Conservation (phyloP, 1,139 yeast genomes). For the Kurtzmaniella quercitrusa region DNA sequence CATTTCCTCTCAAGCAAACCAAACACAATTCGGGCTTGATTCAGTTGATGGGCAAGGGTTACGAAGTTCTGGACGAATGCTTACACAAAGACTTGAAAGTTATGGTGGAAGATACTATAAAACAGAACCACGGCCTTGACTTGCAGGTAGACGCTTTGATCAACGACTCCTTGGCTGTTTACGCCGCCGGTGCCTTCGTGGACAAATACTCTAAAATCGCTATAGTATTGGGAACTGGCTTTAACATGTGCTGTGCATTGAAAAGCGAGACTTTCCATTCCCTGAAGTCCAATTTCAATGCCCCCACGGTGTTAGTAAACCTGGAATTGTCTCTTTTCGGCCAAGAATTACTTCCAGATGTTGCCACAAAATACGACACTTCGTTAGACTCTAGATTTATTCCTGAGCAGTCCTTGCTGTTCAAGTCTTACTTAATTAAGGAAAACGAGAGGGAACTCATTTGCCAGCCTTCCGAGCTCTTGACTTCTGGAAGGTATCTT, state of each 20-base stretch:
- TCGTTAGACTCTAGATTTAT: constrained; percentile 33
- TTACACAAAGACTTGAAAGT: constrained; percentile 37
- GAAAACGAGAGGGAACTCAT: constrained; percentile 28
- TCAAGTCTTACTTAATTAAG: constrained; percentile 29
- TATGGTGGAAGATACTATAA: constrained; percentile 31
- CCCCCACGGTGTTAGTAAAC: constrained; percentile 27
- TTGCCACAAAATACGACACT: constrained; percentile 35
- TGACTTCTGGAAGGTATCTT: constrained; percentile 54
- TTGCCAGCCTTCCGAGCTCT: constrained; percentile 52
- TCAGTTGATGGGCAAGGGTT: constrained; percentile 49
- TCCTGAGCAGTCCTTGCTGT: constrained; percentile 16
- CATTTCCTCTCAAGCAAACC: constrained; percentile 49
- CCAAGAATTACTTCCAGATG: constrained; percentile 21
- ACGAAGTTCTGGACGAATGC: constrained; percentile 36
- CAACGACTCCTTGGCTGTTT: constrained; percentile 46
- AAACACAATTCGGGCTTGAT: constrained; percentile 43
- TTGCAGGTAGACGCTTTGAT: constrained; percentile 33
- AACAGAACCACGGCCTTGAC: constrained; percentile 18
- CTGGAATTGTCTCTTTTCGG: constrained; percentile 43
- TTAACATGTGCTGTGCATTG: constrained; percentile 40
- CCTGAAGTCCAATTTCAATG: constrained; percentile 20
- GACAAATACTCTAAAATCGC: constrained; percentile 37
- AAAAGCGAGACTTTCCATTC: constrained; percentile 17
- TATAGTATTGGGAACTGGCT: constrained; percentile 45
- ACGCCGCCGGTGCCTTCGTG: constrained; percentile 41